Conservation (phyloP, 2,329 filamentous ascomycete genomes). For the Fusarium tupiense region DNA sequence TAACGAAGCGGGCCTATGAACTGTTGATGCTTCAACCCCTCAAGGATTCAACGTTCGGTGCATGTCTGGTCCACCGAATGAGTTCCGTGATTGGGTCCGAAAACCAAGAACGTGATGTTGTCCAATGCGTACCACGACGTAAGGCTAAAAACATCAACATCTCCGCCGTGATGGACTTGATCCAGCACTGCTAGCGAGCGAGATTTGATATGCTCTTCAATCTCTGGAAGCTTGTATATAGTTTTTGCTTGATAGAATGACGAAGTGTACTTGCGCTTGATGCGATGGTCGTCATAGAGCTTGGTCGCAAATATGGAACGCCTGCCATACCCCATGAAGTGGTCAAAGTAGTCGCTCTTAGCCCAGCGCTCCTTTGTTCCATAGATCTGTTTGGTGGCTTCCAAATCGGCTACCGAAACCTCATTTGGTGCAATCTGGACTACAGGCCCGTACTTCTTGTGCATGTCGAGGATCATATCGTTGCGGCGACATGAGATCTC, state of each 20-base stretch:
- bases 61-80: neutral
- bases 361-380: neutral
- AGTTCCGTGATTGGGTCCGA: neutral
- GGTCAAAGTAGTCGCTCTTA: neutral
- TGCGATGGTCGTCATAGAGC: neutral
- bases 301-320: neutral
- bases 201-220: neutral
- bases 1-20: neutral
- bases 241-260: neutral
- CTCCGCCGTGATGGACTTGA: neutral
- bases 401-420: neutral
- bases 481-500: neutral
- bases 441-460: neutral
- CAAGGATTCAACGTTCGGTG: neutral
- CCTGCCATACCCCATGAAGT: neutral
- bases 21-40: neutral
- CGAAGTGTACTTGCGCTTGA: neutral
- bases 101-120: neutral
- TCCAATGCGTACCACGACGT: neutral
- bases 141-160: neutral
- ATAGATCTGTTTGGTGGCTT: neutral
- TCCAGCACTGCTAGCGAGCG: neutral
- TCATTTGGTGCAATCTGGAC: neutral
- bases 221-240: neutral
- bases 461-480: neutral